Percentiles rank a stretch among this genome's conserved stretches.
These are phyloP conservation scores for Peribolospora kevripleyi DNA, from an alignment of 768 basidiomycete genomes.

Conservation along the genomic window DNA sequence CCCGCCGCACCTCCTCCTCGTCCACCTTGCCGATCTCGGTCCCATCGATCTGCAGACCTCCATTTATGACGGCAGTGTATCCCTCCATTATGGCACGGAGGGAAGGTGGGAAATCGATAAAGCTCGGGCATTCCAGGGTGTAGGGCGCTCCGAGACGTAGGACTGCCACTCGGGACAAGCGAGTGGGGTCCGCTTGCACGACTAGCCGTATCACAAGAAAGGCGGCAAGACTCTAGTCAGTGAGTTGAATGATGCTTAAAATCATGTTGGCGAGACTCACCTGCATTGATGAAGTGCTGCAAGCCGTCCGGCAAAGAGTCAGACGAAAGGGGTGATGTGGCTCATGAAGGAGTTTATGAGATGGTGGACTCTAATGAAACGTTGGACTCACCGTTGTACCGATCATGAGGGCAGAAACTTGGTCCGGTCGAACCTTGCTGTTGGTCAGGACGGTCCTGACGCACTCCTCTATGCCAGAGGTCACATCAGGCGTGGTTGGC, in stretches of 20 bases:
- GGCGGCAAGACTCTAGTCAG: no score
- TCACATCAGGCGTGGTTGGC: constrained; percentile 34
- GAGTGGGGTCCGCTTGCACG: constrained; percentile 30
- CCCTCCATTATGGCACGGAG: constrained; percentile 18
- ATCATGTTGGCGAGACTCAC: no score
- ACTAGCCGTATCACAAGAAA: constrained; percentile 14
- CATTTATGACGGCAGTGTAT: constrained; percentile 22
- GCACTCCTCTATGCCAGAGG: constrained; percentile 33
- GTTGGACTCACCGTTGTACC: constrained; percentile 30
- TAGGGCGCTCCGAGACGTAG: constrained; percentile 39
- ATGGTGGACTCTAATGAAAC: no score
- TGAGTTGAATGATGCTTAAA: no score
- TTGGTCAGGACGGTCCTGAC: constrained; percentile 26
- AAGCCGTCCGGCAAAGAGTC: background rate
- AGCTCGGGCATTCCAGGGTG: constrained; percentile 31
- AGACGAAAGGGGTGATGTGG: no score
- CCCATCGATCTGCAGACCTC: constrained; percentile 23
- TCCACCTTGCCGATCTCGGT: constrained; percentile 19
- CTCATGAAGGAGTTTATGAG: no score
- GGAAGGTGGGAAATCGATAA: constrained; percentile 28
- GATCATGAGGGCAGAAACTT: constrained; percentile 32
- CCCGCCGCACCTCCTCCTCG: constrained; percentile 24
- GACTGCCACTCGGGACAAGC: constrained; percentile 37
- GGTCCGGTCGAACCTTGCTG: constrained; percentile 19
- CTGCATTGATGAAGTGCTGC: constrained; percentile 33